A percentile compares a stretch with the other conserved stretches of the same genome.
Conservation (phyloP, 2,329 filamentous ascomycete genomes). For the Mollisiaceae sp. region DNA sequence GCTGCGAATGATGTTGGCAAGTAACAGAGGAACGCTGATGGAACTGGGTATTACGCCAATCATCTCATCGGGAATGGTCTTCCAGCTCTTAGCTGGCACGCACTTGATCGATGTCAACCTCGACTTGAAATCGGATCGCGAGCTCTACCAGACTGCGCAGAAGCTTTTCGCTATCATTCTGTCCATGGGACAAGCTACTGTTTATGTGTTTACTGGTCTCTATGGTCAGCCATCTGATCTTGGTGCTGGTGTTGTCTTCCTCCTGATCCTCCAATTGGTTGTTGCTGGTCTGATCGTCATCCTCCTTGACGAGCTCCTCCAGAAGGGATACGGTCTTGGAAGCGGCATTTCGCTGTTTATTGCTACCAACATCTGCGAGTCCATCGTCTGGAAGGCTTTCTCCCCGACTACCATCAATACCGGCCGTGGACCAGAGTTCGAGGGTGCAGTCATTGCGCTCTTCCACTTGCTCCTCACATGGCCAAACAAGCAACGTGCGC, state of each 20-base stretch:
- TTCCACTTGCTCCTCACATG: conserved; percentile 98
- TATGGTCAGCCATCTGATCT: conserved; percentile 97
- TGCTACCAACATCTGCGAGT: conserved; percentile 99
- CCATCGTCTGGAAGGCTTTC: conserved; percentile 99
- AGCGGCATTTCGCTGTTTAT: conserved; percentile 99
- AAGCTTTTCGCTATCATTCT: conserved; percentile 98
- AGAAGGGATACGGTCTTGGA: conserved; percentile 98
- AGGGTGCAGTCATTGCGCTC: conserved; percentile 96
- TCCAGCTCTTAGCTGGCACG: conserved; percentile 98
- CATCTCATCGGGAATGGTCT: conserved; percentile 99
- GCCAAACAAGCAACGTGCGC: conserved; percentile 98
- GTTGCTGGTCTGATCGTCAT: conserved; percentile 98
- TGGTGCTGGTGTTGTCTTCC: conserved; percentile 96
- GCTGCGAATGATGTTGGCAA: conserved; percentile 99
- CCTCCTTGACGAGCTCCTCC: conserved; percentile 96
- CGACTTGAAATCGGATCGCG: conserved; percentile 98
- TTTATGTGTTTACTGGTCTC: conserved; percentile 97
- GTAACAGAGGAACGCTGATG: conserved; percentile 96
- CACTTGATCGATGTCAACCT: conserved; percentile 99
- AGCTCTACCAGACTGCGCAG: conserved; percentile 99
- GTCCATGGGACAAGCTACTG: conserved; percentile 95
- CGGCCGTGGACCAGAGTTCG: conserved; percentile 97
- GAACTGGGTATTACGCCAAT: conserved; percentile 97
- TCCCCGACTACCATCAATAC: conserved; percentile 99
- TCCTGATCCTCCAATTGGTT: conserved; percentile 96